Percentiles rank a stretch among this genome's conserved stretches.
phyloP scores from a whole-genome alignment of 2,329 filamentous ascomycete genomes.

The Pochonia chlamydosporia region DNA sequence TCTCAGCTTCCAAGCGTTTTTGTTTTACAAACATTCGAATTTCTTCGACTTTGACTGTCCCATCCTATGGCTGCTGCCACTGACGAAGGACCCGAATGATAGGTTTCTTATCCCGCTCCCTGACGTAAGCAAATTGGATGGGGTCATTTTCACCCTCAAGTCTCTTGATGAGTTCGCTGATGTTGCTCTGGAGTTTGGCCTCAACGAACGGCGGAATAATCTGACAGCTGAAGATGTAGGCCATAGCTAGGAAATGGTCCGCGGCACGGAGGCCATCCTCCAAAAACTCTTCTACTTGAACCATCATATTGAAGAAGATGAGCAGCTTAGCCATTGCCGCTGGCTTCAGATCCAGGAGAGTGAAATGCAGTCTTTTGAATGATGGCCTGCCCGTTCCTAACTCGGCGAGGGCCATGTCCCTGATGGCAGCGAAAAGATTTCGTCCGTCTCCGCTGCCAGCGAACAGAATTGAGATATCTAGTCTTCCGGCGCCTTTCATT shows the following conservation, averaged over 20 bases:
- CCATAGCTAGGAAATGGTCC: constrained; percentile 12
- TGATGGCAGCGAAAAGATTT: constrained; percentile 14
- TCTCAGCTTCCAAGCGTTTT: background rate
- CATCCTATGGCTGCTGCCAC: constrained; percentile 3
- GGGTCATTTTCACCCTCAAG: constrained; percentile 10
- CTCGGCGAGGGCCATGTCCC: background rate
- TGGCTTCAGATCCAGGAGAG: constrained; percentile 17
- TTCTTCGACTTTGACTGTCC: background rate
- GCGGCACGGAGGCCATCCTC: constrained; percentile 2
- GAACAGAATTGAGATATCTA: constrained; percentile 14
- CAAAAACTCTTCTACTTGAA: background rate
- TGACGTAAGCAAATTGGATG: background rate
- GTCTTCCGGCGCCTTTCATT: background rate
- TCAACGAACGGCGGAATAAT: constrained; percentile 14
- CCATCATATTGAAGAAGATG: constrained; percentile 14
- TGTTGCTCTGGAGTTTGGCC: constrained; percentile 12
- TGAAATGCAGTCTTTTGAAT: constrained; percentile 14
- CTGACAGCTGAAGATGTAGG: constrained; percentile 14
- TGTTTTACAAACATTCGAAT: background rate
- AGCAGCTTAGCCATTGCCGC: constrained; percentile 17
- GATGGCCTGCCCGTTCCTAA: background rate
- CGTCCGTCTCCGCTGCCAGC: constrained; percentile 19
- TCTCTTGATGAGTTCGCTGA: constrained; percentile 10
- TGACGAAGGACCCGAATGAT: constrained; percentile 10
- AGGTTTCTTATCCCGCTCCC: background rate